Base-by-base conservation (phyloP, 768 basidiomycete species). In the Zangia roseola region DNA sequence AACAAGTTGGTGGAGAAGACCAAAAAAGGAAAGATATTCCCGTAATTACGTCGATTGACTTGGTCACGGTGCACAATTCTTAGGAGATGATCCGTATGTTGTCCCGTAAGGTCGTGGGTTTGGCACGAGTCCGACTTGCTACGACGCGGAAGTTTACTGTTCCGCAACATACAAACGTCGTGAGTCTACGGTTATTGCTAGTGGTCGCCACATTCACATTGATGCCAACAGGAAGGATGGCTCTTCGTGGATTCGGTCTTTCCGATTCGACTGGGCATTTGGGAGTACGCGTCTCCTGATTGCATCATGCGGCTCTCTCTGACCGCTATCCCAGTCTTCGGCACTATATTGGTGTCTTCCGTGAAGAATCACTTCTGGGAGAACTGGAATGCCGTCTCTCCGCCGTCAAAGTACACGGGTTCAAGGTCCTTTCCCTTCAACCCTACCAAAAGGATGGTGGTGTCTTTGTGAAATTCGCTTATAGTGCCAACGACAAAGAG, bases 371-470 rank as follows among this genome's bases (percentile, higher is more conserved):
- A n/a, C 69, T 91, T 1, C 71, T 88, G 23, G 69, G 66, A 4
- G 50, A 62, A 24, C 67, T 94, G 17, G 60, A 67, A 14, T 57
- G 59, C 1, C 73, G 81, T 28, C 71, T 93, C 8, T 71, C 77
- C 12, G 54, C 67, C 7, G 73, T 89, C 34, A 75, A 77, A 25
- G 59, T 74, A 1, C 79, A 83, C 55, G 73, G 71, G 30, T 89
- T 93, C 60, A 69, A 72, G 25, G 68, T 91, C n/a, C 59, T 84
- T 5, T 76, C 79, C 20, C 59, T 91, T 6, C 75, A 89, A 44
- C 82, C 83, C 7, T 76, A 82, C 52, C 67, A 69, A 43, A 94
- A 94, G 58, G 91, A 94, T 52, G 92, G 92, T 3, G 93, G 93
- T 5, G 84, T 90, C 14, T 93, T 91, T 61, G 84, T 93, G 31